Conservation (phyloP, 768 basidiomycete genomes). For the Terana coerulea region DNA sequence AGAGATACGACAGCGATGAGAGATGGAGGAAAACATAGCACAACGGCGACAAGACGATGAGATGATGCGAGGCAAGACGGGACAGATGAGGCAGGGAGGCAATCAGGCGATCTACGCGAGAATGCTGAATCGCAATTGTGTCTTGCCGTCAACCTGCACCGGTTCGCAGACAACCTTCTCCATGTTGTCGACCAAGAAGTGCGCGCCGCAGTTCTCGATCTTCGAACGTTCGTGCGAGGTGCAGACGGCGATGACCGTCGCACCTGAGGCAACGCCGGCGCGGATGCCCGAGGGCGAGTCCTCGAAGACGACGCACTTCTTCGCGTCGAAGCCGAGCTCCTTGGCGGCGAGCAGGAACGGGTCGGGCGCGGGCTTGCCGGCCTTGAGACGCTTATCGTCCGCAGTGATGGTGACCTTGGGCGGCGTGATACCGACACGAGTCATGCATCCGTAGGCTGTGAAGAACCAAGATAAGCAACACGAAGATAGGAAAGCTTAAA, state of each 20-base stretch:
- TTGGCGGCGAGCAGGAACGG: constrained; percentile 61
- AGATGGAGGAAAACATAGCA: not conserved
- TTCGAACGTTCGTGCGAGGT: constrained; percentile 61
- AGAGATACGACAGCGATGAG: constrained; percentile 1
- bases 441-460: constrained; percentile 63
- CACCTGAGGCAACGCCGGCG: constrained; percentile 70
- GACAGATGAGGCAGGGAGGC: too few species aligned
- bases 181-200: constrained; percentile 54
- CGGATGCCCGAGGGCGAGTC: constrained; percentile 66
- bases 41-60: not conserved
- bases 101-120: constrained; percentile 16
- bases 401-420: constrained; percentile 71
- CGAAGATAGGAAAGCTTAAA: not conserved
- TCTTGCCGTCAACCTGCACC: constrained; percentile 31
- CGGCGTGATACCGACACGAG: constrained; percentile 63
- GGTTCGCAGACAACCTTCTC: constrained; percentile 41
- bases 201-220: constrained; percentile 53
- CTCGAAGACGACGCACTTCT: constrained; percentile 73
- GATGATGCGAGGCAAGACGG: not conserved
- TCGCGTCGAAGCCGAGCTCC: constrained; percentile 51
- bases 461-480: constrained; percentile 10
- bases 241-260: constrained; percentile 71
- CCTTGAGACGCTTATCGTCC: constrained; percentile 69
- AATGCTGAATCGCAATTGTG: constrained; percentile 42
- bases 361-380: constrained; percentile 60